Evolutionary conservation across 73 alveolate species (phyloP), one percentile per base, ranked within the genome.

Genomic region (Blepharisma stoltei): DNA sequence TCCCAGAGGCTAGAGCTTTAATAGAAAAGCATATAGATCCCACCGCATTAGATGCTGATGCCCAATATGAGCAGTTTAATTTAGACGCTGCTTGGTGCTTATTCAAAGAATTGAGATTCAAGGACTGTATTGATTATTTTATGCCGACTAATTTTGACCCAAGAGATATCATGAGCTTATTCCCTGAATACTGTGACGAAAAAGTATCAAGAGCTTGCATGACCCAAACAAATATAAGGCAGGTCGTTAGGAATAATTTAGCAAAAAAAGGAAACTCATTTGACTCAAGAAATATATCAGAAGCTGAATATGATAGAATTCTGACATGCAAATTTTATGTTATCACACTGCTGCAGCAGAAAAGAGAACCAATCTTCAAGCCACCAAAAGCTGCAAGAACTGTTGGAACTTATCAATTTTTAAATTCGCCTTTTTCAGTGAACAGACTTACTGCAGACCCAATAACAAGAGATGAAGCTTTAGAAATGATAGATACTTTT

Each of bases 21-120:
- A 14, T 69, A n/a, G 65, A 43, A 8, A 69, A 46, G 38, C 11
- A 18, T 18, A 18, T 69, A 14, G 79, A 69, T 18, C 54, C 54
- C 0, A 32, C 41, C 41, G 79, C 11, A 2, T 7, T 44, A 9
- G 45, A 69, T n/a, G 27, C 79, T 37, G 65, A 69, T 7, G 27
- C 32, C 60, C 65, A 69, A 46, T 38, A 69, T n/a, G 55, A 44
- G 5, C 79, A 44, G 5, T 69, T 69, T 46, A 38, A 69, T 43
- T 43, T 69, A 37, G 79, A 69, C 5, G 79, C 79, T 1, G 79
- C 79, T 69, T 69, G 79, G 79, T 38, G 67, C 32, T 44, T 46
- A 44, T 69, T 69, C 5, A 69, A 69, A 46, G 20, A 23, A 11
- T n/a, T 69, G 60, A 38, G 45, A 43, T 69, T 69, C 65, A 7